Conservation (phyloP, 2,329 filamentous ascomycete genomes). For the Fusarium aywerte region DNA sequence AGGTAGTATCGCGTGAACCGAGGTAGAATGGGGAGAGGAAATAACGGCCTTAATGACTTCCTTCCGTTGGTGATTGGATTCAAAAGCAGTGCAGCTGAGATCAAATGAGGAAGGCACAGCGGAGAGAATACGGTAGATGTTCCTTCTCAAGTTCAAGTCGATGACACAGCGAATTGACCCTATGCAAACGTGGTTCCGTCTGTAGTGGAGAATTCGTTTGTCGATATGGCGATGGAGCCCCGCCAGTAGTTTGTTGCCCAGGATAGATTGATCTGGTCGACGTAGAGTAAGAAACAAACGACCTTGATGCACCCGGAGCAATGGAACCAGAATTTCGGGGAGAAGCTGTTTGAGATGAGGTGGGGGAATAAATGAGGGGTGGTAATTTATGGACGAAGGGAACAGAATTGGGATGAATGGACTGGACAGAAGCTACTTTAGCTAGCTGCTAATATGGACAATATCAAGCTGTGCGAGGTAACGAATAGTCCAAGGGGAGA, state of each 20-base stretch:
- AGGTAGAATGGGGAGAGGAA: conserved; percentile 30
- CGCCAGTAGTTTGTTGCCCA: conserved; percentile 6
- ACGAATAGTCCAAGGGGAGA: conserved; percentile 3
- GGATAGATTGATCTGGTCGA: background rate
- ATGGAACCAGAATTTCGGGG: conserved; percentile 39
- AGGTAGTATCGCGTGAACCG: conserved; percentile 28
- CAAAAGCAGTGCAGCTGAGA: conserved; percentile 21
- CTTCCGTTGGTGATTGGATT: conserved; percentile 5
- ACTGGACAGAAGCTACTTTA: conserved; percentile 16
- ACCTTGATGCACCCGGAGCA: conserved; percentile 36
- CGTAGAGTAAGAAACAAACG: conserved; percentile 15
- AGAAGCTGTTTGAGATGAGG: conserved; percentile 30
- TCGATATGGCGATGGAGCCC: conserved; percentile 1
- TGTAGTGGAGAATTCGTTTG: conserved; percentile 3
- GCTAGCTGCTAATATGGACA: conserved; percentile 9
- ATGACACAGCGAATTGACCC: conserved; percentile 13
- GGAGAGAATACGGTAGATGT: background rate
- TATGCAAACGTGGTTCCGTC: conserved; percentile 2
- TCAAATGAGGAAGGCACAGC: conserved; percentile 19
- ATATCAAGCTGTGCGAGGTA: conserved; percentile 13
- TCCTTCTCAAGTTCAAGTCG: conserved; percentile 21
- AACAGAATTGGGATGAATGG: conserved; percentile 15
- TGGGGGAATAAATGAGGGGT: conserved; percentile 38
- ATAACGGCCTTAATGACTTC: conserved; percentile 18
- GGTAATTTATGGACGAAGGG: conserved; percentile 31